phyloP scores from a whole-genome alignment of 306 rosid genomes.

The Fagus crenata region DNA sequence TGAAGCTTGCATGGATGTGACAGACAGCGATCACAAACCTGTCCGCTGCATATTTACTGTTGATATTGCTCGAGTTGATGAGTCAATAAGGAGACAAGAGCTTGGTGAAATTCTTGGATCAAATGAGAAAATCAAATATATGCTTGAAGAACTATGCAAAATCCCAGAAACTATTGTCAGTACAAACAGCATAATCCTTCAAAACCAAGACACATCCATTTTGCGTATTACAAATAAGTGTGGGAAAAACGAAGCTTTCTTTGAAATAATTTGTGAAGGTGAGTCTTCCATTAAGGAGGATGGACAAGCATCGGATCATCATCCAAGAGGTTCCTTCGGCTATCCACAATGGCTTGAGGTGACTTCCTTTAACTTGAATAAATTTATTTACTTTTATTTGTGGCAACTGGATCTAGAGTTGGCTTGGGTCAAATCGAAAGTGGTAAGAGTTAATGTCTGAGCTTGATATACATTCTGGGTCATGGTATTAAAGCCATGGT shows the following conservation, averaged over 20 bases:
- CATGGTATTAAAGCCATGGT: too few relatives aligned
- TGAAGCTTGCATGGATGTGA: slow-evolving; percentile 96
- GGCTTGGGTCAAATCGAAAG: too few relatives aligned
- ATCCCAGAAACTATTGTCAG: slow-evolving; percentile 92
- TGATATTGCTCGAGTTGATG: slow-evolving; percentile 88
- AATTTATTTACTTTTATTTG: not conserved
- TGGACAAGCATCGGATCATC: slow-evolving; percentile 54
- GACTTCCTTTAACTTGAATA: slow-evolving; percentile 37
- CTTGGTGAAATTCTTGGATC: slow-evolving; percentile 74
- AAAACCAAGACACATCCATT: slow-evolving; percentile 77
- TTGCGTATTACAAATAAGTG: slow-evolving; percentile 84
- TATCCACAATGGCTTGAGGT: slow-evolving; percentile 99
- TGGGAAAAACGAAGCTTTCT: slow-evolving; percentile 57
- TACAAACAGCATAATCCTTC: slow-evolving; percentile 93
- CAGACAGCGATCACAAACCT: slow-evolving; percentile 98
- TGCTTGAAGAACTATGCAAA: slow-evolving; percentile 57
- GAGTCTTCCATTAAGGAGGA: slow-evolving; percentile 53
- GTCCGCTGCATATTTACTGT: slow-evolving; percentile 84
- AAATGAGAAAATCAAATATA: slow-evolving; percentile 60
- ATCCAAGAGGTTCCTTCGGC: slow-evolving; percentile 78
- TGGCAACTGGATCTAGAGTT: too few relatives aligned
- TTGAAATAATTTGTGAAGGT: slow-evolving; percentile 82
- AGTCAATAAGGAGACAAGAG: slow-evolving; percentile 85
- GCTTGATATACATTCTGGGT: too few relatives aligned
- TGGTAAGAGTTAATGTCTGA: too few relatives aligned